A percentile compares a stretch with the other conserved stretches of the same genome.
These are phyloP conservation scores for Neurospora tetraspora DNA, from an alignment of 495 filamentous ascomycete species.

Conservation along the genomic window DNA sequence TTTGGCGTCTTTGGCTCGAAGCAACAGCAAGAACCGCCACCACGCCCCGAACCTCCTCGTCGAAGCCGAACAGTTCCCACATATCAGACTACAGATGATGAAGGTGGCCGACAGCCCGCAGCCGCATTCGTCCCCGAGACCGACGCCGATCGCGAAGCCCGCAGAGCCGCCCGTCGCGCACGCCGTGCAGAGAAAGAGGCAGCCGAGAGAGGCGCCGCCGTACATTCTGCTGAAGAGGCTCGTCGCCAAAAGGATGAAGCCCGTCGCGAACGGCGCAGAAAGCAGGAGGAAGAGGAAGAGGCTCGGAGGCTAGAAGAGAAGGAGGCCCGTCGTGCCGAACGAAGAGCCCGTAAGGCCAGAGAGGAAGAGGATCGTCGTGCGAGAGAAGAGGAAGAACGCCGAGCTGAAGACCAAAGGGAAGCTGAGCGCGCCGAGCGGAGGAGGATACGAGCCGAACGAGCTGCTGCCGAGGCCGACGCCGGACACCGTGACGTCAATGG, in stretches of 20 bases:
- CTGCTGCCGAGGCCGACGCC: slow-evolving; percentile 33
- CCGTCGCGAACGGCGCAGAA: slow-evolving; percentile 33
- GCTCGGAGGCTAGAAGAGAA: slow-evolving; percentile 39
- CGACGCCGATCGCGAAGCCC: slow-evolving; percentile 43
- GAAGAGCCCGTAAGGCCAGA: slow-evolving; percentile 34
- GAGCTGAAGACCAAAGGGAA: slow-evolving; percentile 30
- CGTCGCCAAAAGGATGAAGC: slow-evolving; percentile 35
- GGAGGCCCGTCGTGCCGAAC: slow-evolving; percentile 41
- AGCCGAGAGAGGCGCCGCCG: slow-evolving; percentile 34
- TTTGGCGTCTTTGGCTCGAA: slow-evolving; percentile 32
- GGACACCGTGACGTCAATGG: slow-evolving; percentile 32
- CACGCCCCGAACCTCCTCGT: slow-evolving; percentile 32
- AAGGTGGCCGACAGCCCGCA: slow-evolving; percentile 15
- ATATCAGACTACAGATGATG: slow-evolving; percentile 32
- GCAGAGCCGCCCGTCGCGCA: slow-evolving; percentile 42
- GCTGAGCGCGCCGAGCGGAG: slow-evolving; percentile 34
- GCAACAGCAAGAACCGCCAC: slow-evolving; percentile 8
- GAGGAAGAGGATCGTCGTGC: slow-evolving; percentile 33
- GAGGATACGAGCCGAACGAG: slow-evolving; percentile 31
- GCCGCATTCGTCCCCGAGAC: slow-evolving; percentile 12
- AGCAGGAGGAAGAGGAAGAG: slow-evolving; percentile 36
- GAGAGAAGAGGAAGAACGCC: slow-evolving; percentile 31
- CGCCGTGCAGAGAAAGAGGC: slow-evolving; percentile 38
- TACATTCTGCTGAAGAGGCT: slow-evolving; percentile 38
- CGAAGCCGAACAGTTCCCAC: slow-evolving; percentile 22